Evolutionary conservation across 345 rosid species (phyloP).

Genomic region (Eucalyptus regnans): DNA sequence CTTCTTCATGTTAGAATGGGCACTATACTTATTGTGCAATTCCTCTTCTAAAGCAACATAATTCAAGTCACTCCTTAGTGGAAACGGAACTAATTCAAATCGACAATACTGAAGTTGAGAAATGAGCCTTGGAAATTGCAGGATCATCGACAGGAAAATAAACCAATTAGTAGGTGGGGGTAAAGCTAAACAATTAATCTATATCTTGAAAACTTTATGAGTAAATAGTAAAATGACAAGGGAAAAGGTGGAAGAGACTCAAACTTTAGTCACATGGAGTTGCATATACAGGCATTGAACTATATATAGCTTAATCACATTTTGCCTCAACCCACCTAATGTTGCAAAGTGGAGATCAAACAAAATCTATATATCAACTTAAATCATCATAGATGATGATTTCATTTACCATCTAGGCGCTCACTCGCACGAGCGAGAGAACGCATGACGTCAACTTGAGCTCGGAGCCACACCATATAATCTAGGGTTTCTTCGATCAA

Average conservation of each 20-base stretch:
- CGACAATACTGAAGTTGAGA: not conserved
- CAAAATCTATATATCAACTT: not conserved
- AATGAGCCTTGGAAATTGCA: not conserved
- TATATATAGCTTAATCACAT: not conserved
- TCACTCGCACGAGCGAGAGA: slow-evolving; percentile 17
- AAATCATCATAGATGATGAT: not conserved
- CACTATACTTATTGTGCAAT: not conserved
- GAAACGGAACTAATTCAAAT: not conserved
- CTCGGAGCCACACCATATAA: slow-evolving; percentile 57
- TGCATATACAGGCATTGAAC: not conserved
- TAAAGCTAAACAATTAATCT: not conserved
- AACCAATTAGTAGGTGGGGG: not conserved
- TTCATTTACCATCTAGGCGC: not conserved
- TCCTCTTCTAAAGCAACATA: not conserved
- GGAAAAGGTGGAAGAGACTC: not conserved
- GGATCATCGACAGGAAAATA: not conserved
- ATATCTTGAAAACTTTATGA: not conserved
- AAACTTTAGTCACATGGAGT: not conserved
- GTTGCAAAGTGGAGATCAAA: not conserved
- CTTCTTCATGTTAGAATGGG: not conserved
- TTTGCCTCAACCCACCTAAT: not conserved
- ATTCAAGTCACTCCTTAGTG: not conserved
- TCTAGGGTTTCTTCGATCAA: slow-evolving; percentile 83
- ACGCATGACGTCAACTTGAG: slow-evolving; percentile 78
- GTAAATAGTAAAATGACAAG: not conserved